Evolutionary conservation across 2,329 filamentous ascomycete genomes (phyloP), one percentile per base, ranked within the genome.

Genomic region (Fusarium sp.): DNA sequence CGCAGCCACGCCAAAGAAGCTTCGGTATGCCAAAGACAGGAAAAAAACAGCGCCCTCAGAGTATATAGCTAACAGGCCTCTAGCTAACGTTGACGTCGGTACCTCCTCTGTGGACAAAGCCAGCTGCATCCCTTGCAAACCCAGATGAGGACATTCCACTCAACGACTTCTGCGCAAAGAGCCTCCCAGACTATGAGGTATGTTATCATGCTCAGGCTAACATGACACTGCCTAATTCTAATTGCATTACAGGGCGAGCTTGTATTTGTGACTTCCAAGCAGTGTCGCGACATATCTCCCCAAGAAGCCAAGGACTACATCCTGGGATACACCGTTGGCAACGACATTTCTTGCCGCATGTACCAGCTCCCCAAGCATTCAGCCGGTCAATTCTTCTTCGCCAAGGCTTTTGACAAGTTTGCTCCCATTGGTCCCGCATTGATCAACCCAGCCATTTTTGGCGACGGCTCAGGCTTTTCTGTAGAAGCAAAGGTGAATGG

Each of bases 131-230:
- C 0, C 52, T 55, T 12, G 27, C 52, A 10, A 29, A 44, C 9
- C 52, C 52, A 25, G 15, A 15, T 10, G 38, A 55, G 10, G 52
- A 55, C 17, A 55, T 55, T 7, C 52, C 27, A 8, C 1, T 55
- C 12, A 55, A 44, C 7, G 52, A 55, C 12, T 55, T 55, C 4
- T 55, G 52, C n/a, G 52, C 52, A 22, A 44, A 55, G 20, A 55
- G 38, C 15, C 53, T 56, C 0, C 53, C 22, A 2, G 53, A 56
- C 18, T 56, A 46, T 8, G 53, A 56, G 7, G 52, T 52, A 20
- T n/a, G 17, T 17, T 29, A 1, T 14, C 11, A 17, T 4, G 33
- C 11, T 14, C 7, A 5, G 17, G 7, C 27, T 12, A 9, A 35
- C 6, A 25, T 25, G 25, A 25, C 25, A 25, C 25, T 36, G 11